Evolutionary conservation across 345 rosid species (phyloP).

Genomic region (Aethionema arabicum): DNA sequence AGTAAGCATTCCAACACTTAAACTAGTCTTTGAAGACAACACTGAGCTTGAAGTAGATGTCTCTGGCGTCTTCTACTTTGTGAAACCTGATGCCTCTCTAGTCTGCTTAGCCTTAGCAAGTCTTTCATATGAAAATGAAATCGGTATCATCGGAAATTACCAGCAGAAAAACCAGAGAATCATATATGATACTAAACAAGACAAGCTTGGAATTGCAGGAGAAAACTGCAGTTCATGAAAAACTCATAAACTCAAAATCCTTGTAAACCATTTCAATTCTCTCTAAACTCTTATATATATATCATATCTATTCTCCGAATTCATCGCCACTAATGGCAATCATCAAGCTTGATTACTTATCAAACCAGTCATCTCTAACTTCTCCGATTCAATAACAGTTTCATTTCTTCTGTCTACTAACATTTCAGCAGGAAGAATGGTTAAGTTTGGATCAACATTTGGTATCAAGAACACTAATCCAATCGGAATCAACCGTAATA

Average conservation of each 20-base stretch:
- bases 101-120: constrained; percentile 91
- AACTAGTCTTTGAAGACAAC: constrained; percentile 55
- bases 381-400: constrained; percentile 36
- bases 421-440: constrained; percentile 57
- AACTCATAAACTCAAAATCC: constrained; percentile 4
- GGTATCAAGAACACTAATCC: constrained; percentile 63
- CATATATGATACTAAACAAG: constrained; percentile 64
- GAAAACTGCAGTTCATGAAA: constrained; percentile 65
- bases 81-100: constrained; percentile 64
- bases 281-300: constrained; percentile 13
- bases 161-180: constrained; percentile 92
- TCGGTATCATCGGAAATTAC: constrained; percentile 71
- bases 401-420: constrained; percentile 40
- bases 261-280: constrained; percentile 28
- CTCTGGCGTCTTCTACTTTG: constrained; percentile 72
- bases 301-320: not conserved
- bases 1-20: constrained; percentile 63
- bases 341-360: constrained; percentile 32
- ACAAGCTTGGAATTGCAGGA: constrained; percentile 65
- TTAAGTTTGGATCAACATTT: constrained; percentile 45
- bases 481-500: constrained; percentile 55
- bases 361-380: constrained; percentile 55
- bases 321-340: not conserved
- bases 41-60: constrained; percentile 63
- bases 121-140: constrained; percentile 61